phyloP scores from a whole-genome alignment of 306 rosid genomes.

The Acacia confusa region DNA sequence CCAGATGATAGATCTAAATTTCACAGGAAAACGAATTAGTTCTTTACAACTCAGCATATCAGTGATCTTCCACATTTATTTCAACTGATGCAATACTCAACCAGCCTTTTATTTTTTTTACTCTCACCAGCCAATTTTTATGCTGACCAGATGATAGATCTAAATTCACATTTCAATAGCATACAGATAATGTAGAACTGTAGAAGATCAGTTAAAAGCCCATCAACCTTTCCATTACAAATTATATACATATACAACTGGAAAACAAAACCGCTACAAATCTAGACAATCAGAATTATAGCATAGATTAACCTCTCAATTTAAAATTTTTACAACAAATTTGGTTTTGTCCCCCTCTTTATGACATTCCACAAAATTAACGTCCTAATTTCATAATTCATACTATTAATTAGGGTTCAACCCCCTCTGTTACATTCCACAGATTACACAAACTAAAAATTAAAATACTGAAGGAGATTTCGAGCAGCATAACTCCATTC shows the following conservation, averaged over 20 bases:
- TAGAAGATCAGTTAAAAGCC: conserved; percentile 5
- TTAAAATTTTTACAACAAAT: conserved; percentile 5
- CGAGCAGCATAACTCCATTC: conserved; percentile 8
- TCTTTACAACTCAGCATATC: background rate
- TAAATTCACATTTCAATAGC: conserved; percentile 14
- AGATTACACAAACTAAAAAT: background rate
- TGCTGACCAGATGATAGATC: conserved; percentile 16
- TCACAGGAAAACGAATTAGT: conserved; percentile 3
- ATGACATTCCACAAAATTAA: background rate
- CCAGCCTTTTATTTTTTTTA: background rate
- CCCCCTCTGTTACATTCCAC: background rate
- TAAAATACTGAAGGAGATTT: background rate
- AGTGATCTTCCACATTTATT: background rate
- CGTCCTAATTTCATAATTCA: background rate
- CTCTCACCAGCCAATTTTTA: background rate
- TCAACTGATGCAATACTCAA: conserved; percentile 12
- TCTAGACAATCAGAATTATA: conserved; percentile 8
- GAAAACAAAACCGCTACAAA: conserved; percentile 8
- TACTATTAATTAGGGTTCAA: too few species aligned
- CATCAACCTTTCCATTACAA: conserved; percentile 12
- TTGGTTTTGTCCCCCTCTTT: background rate
- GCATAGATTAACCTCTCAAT: background rate
- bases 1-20: conserved; percentile 10
- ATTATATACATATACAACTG: background rate
- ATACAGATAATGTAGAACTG: conserved; percentile 18